Conservation (phyloP, 1,284 basidiomycete species). For the Microbotryum scabiosae region DNA sequence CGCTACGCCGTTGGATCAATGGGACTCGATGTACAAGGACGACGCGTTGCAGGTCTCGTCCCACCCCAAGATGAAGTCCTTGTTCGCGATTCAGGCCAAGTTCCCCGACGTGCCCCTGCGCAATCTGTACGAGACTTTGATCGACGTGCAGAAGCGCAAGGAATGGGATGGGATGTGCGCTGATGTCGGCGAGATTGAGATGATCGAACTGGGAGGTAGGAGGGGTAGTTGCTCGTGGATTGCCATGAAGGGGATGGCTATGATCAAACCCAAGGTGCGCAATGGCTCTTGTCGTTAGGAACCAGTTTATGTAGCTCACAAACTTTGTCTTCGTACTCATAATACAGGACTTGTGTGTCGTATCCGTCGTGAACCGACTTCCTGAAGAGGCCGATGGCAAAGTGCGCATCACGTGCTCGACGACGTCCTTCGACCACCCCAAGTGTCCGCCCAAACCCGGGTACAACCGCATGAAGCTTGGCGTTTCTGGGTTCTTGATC, state of each 20-base stretch:
- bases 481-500: slow-evolving; percentile 31
- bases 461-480: slow-evolving; percentile 32
- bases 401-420: slow-evolving; percentile 13
- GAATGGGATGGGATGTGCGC: slow-evolving; percentile 29
- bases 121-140: slow-evolving; percentile 29
- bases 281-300: neutral
- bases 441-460: slow-evolving; percentile 15
- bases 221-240: slow-evolving; percentile 41
- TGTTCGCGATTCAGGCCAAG: slow-evolving; percentile 26
- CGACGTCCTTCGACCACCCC: slow-evolving; percentile 30
- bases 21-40: slow-evolving; percentile 2
- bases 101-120: slow-evolving; percentile 29
- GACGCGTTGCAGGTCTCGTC: slow-evolving; percentile 12
- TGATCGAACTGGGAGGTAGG: slow-evolving; percentile 11
- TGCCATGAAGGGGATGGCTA: slow-evolving; percentile 55
- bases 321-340: too few relatives aligned
- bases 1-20: slow-evolving; percentile 11
- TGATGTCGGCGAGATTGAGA: slow-evolving; percentile 16
- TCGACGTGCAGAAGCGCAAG: slow-evolving; percentile 13
- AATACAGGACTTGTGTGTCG: slow-evolving; percentile 29
- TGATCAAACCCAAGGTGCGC: slow-evolving; percentile 48
- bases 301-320: neutral
- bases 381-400: neutral
- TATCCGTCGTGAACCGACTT: slow-evolving; percentile 29
- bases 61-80: slow-evolving; percentile 15